Conservation (phyloP, 371 early-diverging fungal species). For the Dichotomocladium elegans region DNA sequence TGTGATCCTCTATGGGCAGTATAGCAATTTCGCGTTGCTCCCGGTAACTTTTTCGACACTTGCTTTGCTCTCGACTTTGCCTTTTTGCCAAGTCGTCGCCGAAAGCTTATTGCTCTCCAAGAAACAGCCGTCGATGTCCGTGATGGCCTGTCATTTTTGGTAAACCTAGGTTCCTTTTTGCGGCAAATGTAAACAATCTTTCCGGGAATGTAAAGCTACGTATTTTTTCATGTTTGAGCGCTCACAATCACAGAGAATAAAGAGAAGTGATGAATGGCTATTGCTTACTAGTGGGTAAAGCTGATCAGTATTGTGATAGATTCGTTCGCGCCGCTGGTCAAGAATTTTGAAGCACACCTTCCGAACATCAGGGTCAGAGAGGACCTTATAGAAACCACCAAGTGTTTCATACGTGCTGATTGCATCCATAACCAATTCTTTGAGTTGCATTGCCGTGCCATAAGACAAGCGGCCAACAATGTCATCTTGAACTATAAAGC, state of each 20-base stretch:
- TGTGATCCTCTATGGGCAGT: constrained; percentile 16
- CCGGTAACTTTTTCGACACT: constrained; percentile 22
- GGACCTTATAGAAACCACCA: constrained; percentile 26
- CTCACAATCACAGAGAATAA: background rate
- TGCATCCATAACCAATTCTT: constrained; percentile 37
- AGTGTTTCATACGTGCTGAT: constrained; percentile 31
- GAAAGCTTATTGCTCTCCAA: constrained; percentile 1
- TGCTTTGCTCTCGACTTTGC: constrained; percentile 10
- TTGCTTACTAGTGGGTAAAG: constrained; percentile 33
- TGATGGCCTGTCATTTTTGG: constrained; percentile 2
- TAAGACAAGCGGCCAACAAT: constrained; percentile 73
- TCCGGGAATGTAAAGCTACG: constrained; percentile 40
- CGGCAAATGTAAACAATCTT: constrained; percentile 32
- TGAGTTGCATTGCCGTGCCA: constrained; percentile 57
- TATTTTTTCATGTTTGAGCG: too few relatives aligned
- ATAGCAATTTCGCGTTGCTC: constrained; percentile 12
- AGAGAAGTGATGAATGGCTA: background rate
- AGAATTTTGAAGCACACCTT: constrained; percentile 30
- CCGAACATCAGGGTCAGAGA: constrained; percentile 10
- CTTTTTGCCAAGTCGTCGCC: constrained; percentile 6
- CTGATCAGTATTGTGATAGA: constrained; percentile 18
- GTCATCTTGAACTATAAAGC: constrained; percentile 72
- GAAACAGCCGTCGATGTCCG: constrained; percentile 6
- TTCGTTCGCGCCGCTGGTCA: constrained; percentile 18
- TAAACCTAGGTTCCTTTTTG: constrained; percentile 11